Conservation (phyloP, 2,329 filamentous ascomycete genomes). For the Fusarium domesticum region DNA sequence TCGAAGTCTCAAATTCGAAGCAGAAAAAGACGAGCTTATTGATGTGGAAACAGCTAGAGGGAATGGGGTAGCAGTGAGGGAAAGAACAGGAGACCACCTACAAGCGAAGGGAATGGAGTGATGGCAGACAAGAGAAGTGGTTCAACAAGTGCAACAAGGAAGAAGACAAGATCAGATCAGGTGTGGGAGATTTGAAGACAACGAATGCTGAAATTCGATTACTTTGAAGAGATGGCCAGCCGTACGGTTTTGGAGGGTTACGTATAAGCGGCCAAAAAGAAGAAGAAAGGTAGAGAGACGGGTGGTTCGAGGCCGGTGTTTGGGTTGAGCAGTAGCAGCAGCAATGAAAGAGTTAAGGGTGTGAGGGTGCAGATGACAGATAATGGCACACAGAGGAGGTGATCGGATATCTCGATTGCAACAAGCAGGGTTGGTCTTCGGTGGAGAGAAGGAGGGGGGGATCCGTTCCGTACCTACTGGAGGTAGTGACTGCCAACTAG, state of each 20-base stretch:
- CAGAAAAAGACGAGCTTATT: conserved; percentile 10
- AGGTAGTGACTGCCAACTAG: too few relatives aligned
- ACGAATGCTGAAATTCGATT: too few relatives aligned
- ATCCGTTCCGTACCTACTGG: conserved; percentile 20
- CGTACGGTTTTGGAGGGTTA: too few relatives aligned
- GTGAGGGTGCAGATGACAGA: conserved; percentile 14
- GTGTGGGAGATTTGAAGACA: too few relatives aligned
- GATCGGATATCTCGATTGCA: conserved; percentile 29
- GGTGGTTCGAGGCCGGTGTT: too few relatives aligned
- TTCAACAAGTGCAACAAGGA: conserved; percentile 4
- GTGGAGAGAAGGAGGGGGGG: conserved; percentile 11
- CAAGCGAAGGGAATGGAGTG: conserved; percentile 14
- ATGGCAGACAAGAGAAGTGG: conserved; percentile 5
- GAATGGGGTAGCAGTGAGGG: conserved; percentile 5
- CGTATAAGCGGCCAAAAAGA: too few relatives aligned
- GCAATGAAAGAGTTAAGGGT: conserved; percentile 10
- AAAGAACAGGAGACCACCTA: conserved; percentile 16
- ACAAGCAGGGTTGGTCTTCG: conserved; percentile 13
- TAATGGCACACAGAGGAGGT: conserved; percentile 17
- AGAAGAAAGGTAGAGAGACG: too few relatives aligned
- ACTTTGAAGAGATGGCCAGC: too few relatives aligned
- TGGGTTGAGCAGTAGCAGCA: conserved; percentile 4
- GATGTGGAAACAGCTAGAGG: neutral
- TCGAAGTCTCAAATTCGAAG: neutral
- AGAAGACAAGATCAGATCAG: too few relatives aligned